A percentile compares a stretch with the other conserved stretches of the same genome.
Conservation (phyloP, 768 basidiomycete genomes). For the Amanita pseudoporphyria region DNA sequence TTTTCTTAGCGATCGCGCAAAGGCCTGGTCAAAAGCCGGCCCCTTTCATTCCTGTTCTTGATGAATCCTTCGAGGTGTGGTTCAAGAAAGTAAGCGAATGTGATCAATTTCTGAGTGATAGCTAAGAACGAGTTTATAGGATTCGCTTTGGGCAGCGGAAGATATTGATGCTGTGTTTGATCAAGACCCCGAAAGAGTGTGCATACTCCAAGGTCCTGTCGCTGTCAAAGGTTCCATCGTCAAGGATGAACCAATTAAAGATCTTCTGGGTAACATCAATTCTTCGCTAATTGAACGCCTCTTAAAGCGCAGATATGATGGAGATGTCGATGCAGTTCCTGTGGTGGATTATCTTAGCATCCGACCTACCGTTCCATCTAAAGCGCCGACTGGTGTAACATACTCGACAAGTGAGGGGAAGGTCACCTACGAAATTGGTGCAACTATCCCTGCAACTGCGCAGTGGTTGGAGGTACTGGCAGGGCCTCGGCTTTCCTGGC, state of each 20-base stretch:
- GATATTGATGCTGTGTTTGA: slow-evolving; percentile 99
- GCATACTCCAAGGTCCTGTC: slow-evolving; percentile 95
- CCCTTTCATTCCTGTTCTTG: slow-evolving; percentile 95
- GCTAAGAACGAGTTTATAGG: slow-evolving; percentile 30
- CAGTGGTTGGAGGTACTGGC: slow-evolving; percentile 82
- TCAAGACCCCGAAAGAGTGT: slow-evolving; percentile 96
- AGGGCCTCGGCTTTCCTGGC: slow-evolving; percentile 77
- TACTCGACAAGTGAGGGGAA: slow-evolving; percentile 31
- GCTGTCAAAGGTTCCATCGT: slow-evolving; percentile 79
- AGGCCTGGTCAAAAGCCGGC: slow-evolving; percentile 97
- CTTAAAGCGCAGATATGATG: slow-evolving; percentile 66
- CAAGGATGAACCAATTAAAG: slow-evolving; percentile 92
- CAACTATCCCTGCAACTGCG: slow-evolving; percentile 43
- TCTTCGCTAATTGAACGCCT: slow-evolving; percentile 67
- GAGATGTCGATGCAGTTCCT: slow-evolving; percentile 70
- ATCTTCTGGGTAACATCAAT: slow-evolving; percentile 85
- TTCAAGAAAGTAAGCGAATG: slow-evolving; percentile 82
- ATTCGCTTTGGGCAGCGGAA: slow-evolving; percentile 96
- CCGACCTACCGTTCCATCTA: slow-evolving; percentile 24
- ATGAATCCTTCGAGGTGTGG: slow-evolving; percentile 94
- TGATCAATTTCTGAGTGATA: not conserved
- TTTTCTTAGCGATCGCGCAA: slow-evolving; percentile 93
- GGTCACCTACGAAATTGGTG: slow-evolving; percentile 41
- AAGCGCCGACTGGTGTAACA: slow-evolving; percentile 29
- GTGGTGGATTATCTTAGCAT: slow-evolving; percentile 73